Evolutionary conservation across 2,329 filamentous ascomycete genomes (phyloP).

Genomic region (Pseudogymnoascus verrucosus): DNA sequence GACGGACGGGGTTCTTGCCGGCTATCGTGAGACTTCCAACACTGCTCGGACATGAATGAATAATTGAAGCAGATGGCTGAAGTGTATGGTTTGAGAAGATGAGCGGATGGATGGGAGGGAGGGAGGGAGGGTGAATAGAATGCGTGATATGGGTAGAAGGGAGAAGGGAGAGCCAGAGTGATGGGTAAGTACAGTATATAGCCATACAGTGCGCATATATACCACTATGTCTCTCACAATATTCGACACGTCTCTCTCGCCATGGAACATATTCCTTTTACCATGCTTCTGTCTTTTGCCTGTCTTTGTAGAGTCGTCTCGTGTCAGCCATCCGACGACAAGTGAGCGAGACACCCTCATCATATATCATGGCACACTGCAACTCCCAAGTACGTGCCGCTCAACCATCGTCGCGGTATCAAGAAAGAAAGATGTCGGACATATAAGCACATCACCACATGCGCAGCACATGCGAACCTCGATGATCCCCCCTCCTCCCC

Average conservation of each 20-base stretch:
- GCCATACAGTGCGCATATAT: neutral
- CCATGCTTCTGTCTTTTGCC: neutral
- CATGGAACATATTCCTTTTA: neutral
- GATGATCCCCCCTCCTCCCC: neutral
- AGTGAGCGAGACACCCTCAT: neutral
- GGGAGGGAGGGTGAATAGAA: neutral
- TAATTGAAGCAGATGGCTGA: neutral
- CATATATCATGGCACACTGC: neutral
- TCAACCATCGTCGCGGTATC: neutral
- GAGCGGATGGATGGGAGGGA: neutral
- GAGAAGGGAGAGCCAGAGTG: neutral
- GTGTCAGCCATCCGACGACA: neutral
- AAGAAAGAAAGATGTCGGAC: neutral
- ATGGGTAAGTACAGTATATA: neutral
- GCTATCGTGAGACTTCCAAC: neutral
- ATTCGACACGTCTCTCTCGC: neutral
- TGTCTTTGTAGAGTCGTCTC: no score
- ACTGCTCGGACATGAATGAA: neutral
- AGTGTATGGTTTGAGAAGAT: neutral
- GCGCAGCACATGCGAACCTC: neutral
- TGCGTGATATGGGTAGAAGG: neutral
- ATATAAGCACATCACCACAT: neutral
- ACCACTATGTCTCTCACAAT: neutral
- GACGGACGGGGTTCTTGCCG: neutral
- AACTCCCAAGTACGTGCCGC: neutral